Evolutionary conservation across 2,329 filamentous ascomycete species (phyloP), one percentile per base, ranked within the genome.

Genomic region (Raffaelea ambrosiae): DNA sequence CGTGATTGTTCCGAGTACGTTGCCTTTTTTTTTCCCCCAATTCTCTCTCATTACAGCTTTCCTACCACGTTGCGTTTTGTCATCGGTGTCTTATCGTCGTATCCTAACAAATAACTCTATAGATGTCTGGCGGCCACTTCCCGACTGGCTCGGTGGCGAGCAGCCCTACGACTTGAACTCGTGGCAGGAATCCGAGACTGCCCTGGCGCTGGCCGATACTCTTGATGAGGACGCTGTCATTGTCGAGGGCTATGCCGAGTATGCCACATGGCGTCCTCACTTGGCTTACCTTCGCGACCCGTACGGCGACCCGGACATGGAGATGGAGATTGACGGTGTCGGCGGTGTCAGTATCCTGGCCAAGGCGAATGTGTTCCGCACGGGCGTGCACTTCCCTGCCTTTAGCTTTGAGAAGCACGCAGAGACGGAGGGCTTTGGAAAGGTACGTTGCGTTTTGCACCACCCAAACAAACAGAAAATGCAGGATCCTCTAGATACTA

Each of bases 401-500:
- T 98, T 98, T 64, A 95, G 89, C 63, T 98, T 98, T 55, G 88
- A 98, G 67, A 96, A 95, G 69, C 93, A 98, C 64, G 93, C 93
- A 5, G 93, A 98, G 66, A 98, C 93, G 0, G 93, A 98, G 70
- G 93, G 89, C 0, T 98, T 98, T 63, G 93, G 93, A 68, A 98
- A 98, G 84, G 90, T 94, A 69, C 57, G 47, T 44, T 19, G 3
- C 13, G n/a, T n/a, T n/a, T n/a, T n/a, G n/a, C n/a, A n/a, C n/a
- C n/a, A 23, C 3, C 33, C 14, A 5, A 2, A 13, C n/a, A n/a
- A 5, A 7, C 22, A 16, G 21, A 10, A 19, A 18, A 18, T 2
- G 13, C 20, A 16, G 4, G 16, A 35, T 40, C 20, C 3, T 18
- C 26, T 38, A 22, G 38, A n/a, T 18, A 13, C 11, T 19, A 18